A percentile compares a stretch with the other conserved stretches of the same genome.
These are phyloP conservation scores for Aquilaria malaccensis DNA, from an alignment of 345 rosid species.

Conservation along the genomic window DNA sequence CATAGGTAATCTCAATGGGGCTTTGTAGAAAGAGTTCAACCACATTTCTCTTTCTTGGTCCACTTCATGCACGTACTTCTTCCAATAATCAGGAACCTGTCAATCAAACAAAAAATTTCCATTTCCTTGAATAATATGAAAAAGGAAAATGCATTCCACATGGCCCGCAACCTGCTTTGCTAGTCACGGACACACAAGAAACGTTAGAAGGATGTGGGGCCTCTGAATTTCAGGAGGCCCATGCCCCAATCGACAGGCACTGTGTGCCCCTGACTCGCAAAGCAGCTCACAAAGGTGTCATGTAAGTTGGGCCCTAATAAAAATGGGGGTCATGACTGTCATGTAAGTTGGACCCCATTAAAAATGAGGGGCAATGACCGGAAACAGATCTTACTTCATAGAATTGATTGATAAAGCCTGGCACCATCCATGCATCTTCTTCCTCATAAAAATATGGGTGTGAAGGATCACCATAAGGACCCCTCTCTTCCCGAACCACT, in stretches of 20 bases:
- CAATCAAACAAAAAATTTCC: conserved; percentile 14
- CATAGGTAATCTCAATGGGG: conserved; percentile 90
- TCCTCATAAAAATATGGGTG: conserved; percentile 90
- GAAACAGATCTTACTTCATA: conserved; percentile 43
- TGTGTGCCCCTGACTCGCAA: no score
- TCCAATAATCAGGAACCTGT: conserved; percentile 95
- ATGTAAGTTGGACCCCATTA: no score
- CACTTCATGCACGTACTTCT: conserved; percentile 73
- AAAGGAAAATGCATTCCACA: neutral
- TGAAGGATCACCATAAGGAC: conserved; percentile 88
- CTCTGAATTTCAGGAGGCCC: no score
- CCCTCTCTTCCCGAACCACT: conserved; percentile 96
- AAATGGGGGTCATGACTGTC: no score
- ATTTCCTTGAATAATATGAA: conserved; percentile 7
- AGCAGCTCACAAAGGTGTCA: no score
- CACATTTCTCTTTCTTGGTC: conserved; percentile 93
- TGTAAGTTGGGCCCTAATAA: no score
- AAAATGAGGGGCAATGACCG: no score
- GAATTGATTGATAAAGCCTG: conserved; percentile 91
- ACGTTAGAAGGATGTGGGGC: no score
- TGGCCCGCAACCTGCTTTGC: no score
- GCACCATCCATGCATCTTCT: conserved; percentile 98
- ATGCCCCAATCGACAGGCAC: no score
- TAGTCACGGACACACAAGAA: no score
- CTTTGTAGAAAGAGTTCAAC: conserved; percentile 91